Conservation (phyloP, 1,284 basidiomycete genomes). For the Apiotrichum sp. region DNA sequence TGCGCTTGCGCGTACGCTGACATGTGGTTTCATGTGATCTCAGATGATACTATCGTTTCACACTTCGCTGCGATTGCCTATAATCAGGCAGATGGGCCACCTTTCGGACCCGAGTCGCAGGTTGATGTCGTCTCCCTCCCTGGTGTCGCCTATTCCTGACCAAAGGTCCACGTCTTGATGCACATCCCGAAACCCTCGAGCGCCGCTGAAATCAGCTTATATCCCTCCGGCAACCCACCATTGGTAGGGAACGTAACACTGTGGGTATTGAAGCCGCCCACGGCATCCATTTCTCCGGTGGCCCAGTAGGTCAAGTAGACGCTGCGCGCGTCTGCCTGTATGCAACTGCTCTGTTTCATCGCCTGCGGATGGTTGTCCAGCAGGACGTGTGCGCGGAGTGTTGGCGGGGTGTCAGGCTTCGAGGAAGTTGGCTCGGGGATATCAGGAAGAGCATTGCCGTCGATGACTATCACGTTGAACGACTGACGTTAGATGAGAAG, state of each 20-base stretch:
- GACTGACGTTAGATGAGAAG: not conserved
- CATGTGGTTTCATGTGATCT: too few species aligned
- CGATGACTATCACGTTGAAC: conserved; percentile 22
- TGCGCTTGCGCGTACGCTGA: too few species aligned
- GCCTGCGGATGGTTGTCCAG: conserved; percentile 20
- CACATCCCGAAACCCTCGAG: conserved; percentile 21
- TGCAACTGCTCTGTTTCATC: conserved; percentile 22
- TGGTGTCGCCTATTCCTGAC: conserved; percentile 2
- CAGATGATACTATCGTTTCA: too few species aligned
- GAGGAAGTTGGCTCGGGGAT: not conserved
- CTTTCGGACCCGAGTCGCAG: too few species aligned
- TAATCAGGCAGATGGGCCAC: too few species aligned
- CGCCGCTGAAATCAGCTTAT: conserved; percentile 1
- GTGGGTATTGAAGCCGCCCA: not conserved
- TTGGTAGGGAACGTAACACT: conserved; percentile 9
- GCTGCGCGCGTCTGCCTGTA: conserved; percentile 29
- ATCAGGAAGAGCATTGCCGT: conserved; percentile 20
- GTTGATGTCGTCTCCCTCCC: too few species aligned
- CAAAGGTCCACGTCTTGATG: conserved; percentile 34
- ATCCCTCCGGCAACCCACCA: not conserved
- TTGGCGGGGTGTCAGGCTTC: not conserved
- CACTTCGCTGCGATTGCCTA: too few species aligned
- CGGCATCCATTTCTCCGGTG: conserved; percentile 14
- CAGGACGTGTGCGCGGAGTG: conserved; percentile 16
- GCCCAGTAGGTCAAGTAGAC: conserved; percentile 32